Conservation (phyloP, 805 yeast species). For the Saccharomycopsis sp. region DNA sequence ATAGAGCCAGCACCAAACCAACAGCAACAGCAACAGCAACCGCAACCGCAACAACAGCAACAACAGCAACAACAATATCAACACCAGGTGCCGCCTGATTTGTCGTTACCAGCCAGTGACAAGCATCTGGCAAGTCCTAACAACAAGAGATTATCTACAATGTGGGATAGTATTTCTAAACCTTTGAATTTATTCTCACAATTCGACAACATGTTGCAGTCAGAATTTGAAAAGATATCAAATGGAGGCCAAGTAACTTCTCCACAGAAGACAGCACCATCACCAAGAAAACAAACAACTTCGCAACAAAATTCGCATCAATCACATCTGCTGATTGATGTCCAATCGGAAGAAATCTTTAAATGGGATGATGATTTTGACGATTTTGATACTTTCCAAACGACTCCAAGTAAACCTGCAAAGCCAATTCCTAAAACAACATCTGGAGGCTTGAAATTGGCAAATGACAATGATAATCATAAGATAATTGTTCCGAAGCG, state of each 20-base stretch:
- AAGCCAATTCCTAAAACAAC: neutral
- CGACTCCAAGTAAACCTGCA: neutral
- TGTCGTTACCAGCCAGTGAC: no score
- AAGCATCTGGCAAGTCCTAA: conserved; percentile 7
- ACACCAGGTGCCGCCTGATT: no score
- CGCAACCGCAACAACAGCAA: neutral
- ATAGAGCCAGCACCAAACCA: neutral
- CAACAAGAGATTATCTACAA: conserved; percentile 10
- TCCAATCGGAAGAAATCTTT: no score
- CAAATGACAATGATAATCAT: conserved; percentile 17
- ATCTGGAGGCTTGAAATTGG: conserved; percentile 3
- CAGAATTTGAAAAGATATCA: conserved; percentile 20
- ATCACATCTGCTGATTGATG: no score
- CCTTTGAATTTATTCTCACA: conserved; percentile 19
- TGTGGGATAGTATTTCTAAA: conserved; percentile 21
- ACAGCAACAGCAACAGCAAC: neutral
- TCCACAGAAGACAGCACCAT: neutral
- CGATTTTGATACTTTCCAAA: conserved; percentile 4
- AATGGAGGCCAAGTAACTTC: neutral
- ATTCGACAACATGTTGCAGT: conserved; percentile 20
- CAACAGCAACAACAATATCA: neutral
- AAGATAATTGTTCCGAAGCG: conserved; percentile 17
- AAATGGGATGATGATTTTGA: conserved; percentile 7
- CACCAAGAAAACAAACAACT: conserved; percentile 1
- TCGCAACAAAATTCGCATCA: neutral